Evolutionary conservation across 805 yeast species (phyloP).

Genomic region (Metschnikowia koreensis): DNA sequence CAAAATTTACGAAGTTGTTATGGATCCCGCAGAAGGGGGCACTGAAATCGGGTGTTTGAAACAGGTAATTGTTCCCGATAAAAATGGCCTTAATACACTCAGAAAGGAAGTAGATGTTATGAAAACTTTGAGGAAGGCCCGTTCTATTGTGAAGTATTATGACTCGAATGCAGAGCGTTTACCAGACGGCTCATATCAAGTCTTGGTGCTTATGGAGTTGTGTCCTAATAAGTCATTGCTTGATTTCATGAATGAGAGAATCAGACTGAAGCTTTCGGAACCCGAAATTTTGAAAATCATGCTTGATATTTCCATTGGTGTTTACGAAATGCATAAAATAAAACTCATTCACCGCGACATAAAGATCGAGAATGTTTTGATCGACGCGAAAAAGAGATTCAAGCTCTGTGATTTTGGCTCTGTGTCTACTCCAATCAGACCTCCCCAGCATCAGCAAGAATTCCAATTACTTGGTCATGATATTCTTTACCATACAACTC

Average conservation of each 20-base stretch:
- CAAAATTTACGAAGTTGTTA: conserved; percentile 66
- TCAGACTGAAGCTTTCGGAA: conserved; percentile 74
- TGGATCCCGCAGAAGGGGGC: conserved; percentile 45
- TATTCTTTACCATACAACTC: conserved; percentile 86
- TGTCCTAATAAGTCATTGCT: conserved; percentile 85
- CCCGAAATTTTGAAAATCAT: conserved; percentile 77
- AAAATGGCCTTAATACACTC: conserved; percentile 60
- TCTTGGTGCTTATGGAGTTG: conserved; percentile 86
- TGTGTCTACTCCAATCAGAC: conserved; percentile 62
- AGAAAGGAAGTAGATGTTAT: conserved; percentile 78
- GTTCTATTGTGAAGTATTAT: conserved; percentile 63
- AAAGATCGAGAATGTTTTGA: conserved; percentile 90
- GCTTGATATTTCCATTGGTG: conserved; percentile 76
- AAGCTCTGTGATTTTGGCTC: conserved; percentile 95
- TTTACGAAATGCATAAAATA: conserved; percentile 79
- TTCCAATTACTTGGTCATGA: conserved; percentile 79
- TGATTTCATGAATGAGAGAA: conserved; percentile 85
- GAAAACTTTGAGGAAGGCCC: conserved; percentile 57
- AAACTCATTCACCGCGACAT: conserved; percentile 88
- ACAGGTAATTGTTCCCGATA: conserved; percentile 70
- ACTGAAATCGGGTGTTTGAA: conserved; percentile 64
- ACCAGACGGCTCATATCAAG: conserved; percentile 65
- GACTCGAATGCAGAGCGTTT: conserved; percentile 75
- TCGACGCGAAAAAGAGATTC: conserved; percentile 65
- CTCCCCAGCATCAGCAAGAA: conserved; percentile 74